A percentile compares a stretch with the other conserved stretches of the same genome.
These are phyloP conservation scores for Adansonia grandidieri DNA, from an alignment of 441 rosid species.

Conservation along the genomic window DNA sequence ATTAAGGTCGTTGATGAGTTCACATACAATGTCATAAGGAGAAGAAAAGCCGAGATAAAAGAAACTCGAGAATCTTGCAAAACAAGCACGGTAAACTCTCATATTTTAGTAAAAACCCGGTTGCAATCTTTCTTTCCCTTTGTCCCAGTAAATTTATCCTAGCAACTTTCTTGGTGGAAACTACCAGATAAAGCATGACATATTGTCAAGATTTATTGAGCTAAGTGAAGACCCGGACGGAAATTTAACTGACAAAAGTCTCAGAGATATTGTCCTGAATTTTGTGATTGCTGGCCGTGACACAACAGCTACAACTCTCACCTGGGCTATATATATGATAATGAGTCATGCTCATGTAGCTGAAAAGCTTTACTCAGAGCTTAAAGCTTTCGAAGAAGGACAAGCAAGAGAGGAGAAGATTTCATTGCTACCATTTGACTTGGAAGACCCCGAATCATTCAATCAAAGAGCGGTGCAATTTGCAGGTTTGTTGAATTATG, in stretches of 20 bases:
- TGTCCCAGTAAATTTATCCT: not conserved
- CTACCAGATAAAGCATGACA: constrained; percentile 73
- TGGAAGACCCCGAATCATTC: constrained; percentile 53
- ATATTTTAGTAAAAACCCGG: no score
- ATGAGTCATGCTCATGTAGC: constrained; percentile 67
- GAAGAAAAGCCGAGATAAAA: constrained; percentile 70
- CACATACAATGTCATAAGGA: constrained; percentile 82
- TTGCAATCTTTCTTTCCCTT: not conserved
- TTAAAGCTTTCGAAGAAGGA: constrained; percentile 63
- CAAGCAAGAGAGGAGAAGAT: constrained; percentile 58
- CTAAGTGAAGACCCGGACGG: constrained; percentile 69
- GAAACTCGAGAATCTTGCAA: constrained; percentile 41
- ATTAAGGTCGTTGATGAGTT: constrained; percentile 77
- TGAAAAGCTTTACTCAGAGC: constrained; percentile 69
- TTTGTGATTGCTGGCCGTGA: constrained; percentile 94
- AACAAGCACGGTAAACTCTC: constrained; percentile 52
- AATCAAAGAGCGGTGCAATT: constrained; percentile 54
- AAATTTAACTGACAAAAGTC: constrained; percentile 76
- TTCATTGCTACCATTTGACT: constrained; percentile 42
- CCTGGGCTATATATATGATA: constrained; percentile 88
- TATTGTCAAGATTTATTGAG: constrained; percentile 81
- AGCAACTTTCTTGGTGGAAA: constrained; percentile 23
- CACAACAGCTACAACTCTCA: constrained; percentile 93
- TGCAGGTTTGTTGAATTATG: constrained; percentile 70
- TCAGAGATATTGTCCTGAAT: constrained; percentile 87